Evolutionary conservation across 2,329 filamentous ascomycete species (phyloP), one percentile per base, ranked within the genome.

Genomic region (Westerdykella aurantiaca): DNA sequence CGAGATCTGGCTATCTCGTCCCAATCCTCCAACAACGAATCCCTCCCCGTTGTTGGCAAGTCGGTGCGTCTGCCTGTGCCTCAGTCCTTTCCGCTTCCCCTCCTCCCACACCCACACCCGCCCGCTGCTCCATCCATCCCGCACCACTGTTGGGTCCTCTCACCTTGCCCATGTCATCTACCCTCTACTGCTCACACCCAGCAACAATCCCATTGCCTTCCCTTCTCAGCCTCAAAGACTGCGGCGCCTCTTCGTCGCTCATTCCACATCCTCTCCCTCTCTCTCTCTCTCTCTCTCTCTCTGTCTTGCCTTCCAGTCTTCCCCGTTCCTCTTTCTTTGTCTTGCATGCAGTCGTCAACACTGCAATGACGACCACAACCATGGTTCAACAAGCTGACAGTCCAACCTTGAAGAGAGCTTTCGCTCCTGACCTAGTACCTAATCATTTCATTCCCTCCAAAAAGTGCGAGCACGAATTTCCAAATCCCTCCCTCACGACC

Each of bases 1-100:
- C 57, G 66, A 67, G 66, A 69, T 65, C 66, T 66, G 66, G 66
- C n/a, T 60, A 69, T 69, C 65, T 69, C 65, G 57, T 64, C 60
- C 54, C 59, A 56, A 61, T 48, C 56, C 52, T 48, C 58, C 52
- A 56, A 47, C 56, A 49, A 43, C 52, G 40, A 31, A 44, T 46
- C 48, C 44, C 46, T 53, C 39, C 41, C 48, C 51, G 43, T 44
- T 50, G 55, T 58, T 56, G 54, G 53, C 57, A 49, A 42, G 46
- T 55, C 56, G 63, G 65, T 69, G 58, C 53, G 64, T 67, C 38
- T 42, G 45, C 38, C 46, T 49, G 45, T 52, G 44, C 52, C 50
- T 39, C 42, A 51, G 21, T 49, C 38, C 43, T 22, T 37, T 23
- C n/a, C 39, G 34, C n/a, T 38, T 21, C 37, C 34, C 33, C 38